A percentile compares a stretch with the other conserved stretches of the same genome.
Evolutionary conservation across 257 asterid genomes (phyloP).

Genomic region (Apocynum venetum): DNA sequence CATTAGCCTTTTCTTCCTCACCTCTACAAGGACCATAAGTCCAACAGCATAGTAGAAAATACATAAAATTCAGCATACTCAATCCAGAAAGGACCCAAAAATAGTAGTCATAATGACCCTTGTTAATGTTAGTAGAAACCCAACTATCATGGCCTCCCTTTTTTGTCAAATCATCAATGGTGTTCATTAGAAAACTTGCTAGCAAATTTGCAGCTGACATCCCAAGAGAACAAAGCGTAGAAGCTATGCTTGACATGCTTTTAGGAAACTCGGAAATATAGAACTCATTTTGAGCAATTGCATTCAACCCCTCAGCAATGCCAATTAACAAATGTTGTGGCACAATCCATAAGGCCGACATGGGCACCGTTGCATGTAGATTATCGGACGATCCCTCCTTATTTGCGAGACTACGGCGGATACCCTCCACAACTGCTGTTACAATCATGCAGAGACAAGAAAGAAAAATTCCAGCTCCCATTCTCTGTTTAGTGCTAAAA

Average conservation of each 20-base stretch:
- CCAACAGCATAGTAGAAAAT: constrained; percentile 34
- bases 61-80: background rate
- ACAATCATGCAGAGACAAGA: constrained; percentile 55
- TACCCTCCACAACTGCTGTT: constrained; percentile 45
- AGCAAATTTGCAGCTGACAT: constrained; percentile 37
- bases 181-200: constrained; percentile 55
- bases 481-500: background rate
- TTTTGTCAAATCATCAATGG: constrained; percentile 31
- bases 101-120: background rate
- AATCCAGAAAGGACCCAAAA: background rate
- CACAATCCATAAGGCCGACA: constrained; percentile 77
- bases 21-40: constrained; percentile 46
- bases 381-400: constrained; percentile 18
- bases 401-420: constrained; percentile 36
- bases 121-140: background rate
- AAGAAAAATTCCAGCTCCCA: constrained; percentile 24
- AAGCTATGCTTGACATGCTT: constrained; percentile 72
- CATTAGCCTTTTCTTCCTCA: constrained; percentile 6
- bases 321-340: constrained; percentile 63
- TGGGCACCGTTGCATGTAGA: constrained; percentile 13
- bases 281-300: constrained; percentile 63
- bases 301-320: constrained; percentile 59
- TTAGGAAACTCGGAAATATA: constrained; percentile 62
- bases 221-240: constrained; percentile 45
- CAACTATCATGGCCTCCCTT: constrained; percentile 33